These are phyloP conservation scores for Litsea cubeba DNA, from an alignment of 164 flowering plant species.

Conservation along the genomic window DNA sequence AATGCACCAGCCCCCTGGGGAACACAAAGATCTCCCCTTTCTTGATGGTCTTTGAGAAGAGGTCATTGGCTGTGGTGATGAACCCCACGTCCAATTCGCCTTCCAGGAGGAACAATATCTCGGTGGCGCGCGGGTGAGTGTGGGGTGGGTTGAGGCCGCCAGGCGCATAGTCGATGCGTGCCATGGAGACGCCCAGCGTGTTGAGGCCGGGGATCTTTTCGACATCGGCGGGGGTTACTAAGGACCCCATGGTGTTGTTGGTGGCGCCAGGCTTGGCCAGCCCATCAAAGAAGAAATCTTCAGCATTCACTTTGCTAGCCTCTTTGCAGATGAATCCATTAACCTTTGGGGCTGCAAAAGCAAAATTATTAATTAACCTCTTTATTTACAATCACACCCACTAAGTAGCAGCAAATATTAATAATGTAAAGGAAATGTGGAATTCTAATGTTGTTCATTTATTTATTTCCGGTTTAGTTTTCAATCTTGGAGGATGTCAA, in stretches of 20 bases:
- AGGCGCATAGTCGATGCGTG: conserved; percentile 25
- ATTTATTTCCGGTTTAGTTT: too few relatives aligned
- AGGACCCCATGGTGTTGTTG: conserved; percentile 19
- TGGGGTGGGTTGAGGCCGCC: conserved; percentile 26
- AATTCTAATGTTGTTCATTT: too few relatives aligned
- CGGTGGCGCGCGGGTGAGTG: conserved; percentile 24
- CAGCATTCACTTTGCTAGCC: conserved; percentile 9
- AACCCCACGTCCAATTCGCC: conserved; percentile 26
- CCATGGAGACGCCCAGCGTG: conserved; percentile 23
- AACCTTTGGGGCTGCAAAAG: neutral
- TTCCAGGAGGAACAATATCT: conserved; percentile 22
- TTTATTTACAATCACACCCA: too few relatives aligned
- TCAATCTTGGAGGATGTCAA: too few relatives aligned
- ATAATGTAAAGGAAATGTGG: too few relatives aligned
- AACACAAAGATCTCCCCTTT: conserved; percentile 23
- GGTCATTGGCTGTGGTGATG: conserved; percentile 22
- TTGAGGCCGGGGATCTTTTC: conserved; percentile 22
- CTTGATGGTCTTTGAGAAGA: conserved; percentile 20
- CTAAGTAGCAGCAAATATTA: too few relatives aligned
- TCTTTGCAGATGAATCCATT: conserved; percentile 19
- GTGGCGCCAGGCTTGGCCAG: conserved; percentile 17
- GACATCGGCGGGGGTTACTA: conserved; percentile 20
- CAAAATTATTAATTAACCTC: too few relatives aligned
- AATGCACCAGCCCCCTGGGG: conserved; percentile 22
- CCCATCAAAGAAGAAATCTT: conserved; percentile 25